A percentile compares a stretch with the other conserved stretches of the same genome.
Conservation (phyloP, 371 early-diverging fungal genomes). For the Neoconidiobolus thromboides region DNA sequence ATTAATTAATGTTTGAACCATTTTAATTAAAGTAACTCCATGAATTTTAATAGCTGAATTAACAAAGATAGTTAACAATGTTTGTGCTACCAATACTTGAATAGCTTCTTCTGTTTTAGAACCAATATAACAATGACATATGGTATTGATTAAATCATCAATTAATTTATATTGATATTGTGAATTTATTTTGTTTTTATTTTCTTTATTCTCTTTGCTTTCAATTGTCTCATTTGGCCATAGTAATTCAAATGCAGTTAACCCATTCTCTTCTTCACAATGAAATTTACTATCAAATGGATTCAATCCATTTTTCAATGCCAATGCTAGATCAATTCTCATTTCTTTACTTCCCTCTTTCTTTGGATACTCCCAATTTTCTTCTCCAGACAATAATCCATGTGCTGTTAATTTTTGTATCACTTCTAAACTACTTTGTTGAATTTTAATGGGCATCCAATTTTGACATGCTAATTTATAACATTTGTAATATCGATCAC, state of each 20-base stretch:
- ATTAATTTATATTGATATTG: conserved; percentile 12
- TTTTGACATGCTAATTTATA: conserved; percentile 8
- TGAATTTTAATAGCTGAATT: conserved; percentile 16
- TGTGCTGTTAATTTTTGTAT: conserved; percentile 12
- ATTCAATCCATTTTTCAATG: neutral
- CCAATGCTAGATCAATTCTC: neutral
- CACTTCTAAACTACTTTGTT: conserved; percentile 8
- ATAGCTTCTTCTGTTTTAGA: conserved; percentile 43
- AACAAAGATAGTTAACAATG: conserved; percentile 20
- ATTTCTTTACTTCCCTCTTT: neutral
- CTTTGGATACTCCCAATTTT: conserved; percentile 6
- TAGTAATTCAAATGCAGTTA: conserved; percentile 15
- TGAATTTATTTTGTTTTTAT: neutral
- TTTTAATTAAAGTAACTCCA: conserved; percentile 17
- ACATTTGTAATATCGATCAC: conserved; percentile 8
- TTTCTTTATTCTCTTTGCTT: too few species aligned
- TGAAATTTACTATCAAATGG: neutral
- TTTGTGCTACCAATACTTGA: conserved; percentile 47
- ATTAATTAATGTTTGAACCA: conserved; percentile 47
- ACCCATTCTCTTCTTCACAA: conserved; percentile 15
- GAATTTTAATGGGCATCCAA: conserved; percentile 9
- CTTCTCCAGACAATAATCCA: conserved; percentile 7
- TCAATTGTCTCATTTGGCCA: conserved; percentile 15
- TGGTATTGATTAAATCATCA: conserved; percentile 20
- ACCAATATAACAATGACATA: conserved; percentile 23